Percentiles rank a stretch among this genome's conserved stretches.
These are phyloP conservation scores for Chalciporus sphaerocephalus DNA, from an alignment of 768 basidiomycete genomes.

Conservation along the genomic window DNA sequence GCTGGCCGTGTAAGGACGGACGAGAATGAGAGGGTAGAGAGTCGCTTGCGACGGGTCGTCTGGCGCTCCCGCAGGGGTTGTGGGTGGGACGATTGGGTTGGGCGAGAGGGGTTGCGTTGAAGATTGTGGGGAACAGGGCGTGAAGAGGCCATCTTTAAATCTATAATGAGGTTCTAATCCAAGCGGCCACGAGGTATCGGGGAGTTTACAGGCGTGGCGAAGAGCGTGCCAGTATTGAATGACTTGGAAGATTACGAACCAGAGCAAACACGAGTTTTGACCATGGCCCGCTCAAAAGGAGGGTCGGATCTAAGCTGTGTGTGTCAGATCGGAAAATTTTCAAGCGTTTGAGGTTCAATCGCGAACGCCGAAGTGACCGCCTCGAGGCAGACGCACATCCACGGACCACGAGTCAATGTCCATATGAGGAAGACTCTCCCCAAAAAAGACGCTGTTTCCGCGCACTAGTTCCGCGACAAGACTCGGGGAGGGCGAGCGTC, in stretches of 20 bases:
- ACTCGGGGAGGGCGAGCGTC: not conserved
- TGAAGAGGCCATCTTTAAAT: conserved; percentile 29
- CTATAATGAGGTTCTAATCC: conserved; percentile 15
- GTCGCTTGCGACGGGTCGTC: conserved; percentile 33
- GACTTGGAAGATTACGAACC: conserved; percentile 9
- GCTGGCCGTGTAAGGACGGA: conserved; percentile 33
- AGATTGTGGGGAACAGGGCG: conserved; percentile 20
- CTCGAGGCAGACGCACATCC: conserved; percentile 25
- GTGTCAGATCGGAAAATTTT: conserved; percentile 16
- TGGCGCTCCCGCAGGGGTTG: conserved; percentile 25
- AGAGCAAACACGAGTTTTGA: conserved; percentile 26
- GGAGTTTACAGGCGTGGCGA: conserved; percentile 29
- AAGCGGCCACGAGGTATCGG: conserved; percentile 28
- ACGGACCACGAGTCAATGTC: not conserved
- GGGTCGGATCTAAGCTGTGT: conserved; percentile 20
- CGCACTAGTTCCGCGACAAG: not conserved
- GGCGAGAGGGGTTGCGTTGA: conserved; percentile 25
- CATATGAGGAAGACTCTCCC: conserved; percentile 7
- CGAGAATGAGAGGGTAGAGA: conserved; percentile 26
- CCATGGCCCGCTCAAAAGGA: conserved; percentile 25
- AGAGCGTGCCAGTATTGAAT: conserved; percentile 20
- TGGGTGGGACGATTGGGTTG: conserved; percentile 16
- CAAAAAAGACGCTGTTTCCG: not conserved
- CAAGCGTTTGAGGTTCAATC: conserved; percentile 10
- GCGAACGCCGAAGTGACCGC: conserved; percentile 9